Conservation (phyloP, 2,329 filamentous ascomycete species). For the Sordariomycetes sp. region DNA sequence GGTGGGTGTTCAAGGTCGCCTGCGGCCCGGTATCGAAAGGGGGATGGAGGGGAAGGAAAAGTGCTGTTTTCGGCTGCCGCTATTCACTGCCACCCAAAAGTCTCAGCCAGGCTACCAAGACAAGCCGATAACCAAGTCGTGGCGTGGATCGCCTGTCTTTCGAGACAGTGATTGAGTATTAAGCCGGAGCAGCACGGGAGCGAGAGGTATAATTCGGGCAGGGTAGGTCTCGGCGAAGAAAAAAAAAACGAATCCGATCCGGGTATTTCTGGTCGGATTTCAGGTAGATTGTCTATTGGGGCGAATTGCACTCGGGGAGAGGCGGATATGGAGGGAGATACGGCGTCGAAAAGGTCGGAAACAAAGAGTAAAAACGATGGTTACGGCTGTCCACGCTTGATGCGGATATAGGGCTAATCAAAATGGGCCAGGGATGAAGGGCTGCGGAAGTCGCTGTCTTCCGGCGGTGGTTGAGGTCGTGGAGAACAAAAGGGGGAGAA, state of each 20-base stretch:
- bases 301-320: background rate
- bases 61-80: background rate
- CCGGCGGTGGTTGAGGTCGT: background rate
- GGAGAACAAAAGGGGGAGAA: background rate
- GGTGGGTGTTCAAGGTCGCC: background rate
- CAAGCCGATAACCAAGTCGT: background rate
- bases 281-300: background rate
- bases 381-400: background rate
- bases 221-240: background rate
- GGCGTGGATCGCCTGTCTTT: background rate
- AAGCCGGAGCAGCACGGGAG: background rate
- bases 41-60: background rate
- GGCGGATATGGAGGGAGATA: background rate
- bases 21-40: background rate
- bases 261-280: background rate
- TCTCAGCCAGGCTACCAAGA: background rate
- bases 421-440: background rate
- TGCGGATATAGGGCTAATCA: background rate
- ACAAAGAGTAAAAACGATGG: background rate
- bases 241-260: background rate
- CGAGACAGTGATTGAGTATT: constrained; percentile 1
- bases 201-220: background rate
- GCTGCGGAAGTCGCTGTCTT: background rate
- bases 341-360: background rate
- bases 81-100: background rate